Evolutionary conservation across 2,329 filamentous ascomycete species (phyloP).

Genomic region (Aspergillus pseudoviridinutans): DNA sequence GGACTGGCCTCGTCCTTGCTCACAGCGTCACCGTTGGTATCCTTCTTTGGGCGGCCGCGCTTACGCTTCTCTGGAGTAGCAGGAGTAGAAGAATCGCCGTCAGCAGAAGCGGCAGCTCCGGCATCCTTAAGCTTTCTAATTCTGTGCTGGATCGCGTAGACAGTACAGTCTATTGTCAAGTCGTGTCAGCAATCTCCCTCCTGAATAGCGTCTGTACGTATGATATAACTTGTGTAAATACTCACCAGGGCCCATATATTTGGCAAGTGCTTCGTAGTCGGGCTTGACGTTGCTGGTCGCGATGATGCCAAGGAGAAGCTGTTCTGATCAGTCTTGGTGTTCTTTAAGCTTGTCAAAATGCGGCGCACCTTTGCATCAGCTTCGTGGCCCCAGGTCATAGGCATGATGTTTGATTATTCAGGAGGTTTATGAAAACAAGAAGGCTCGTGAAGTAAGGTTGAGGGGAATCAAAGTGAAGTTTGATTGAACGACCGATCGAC

Average conservation of each 20-base stretch:
- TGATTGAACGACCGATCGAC: not conserved
- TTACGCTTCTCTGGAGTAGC: constrained; percentile 1
- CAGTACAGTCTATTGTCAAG: constrained; percentile 17
- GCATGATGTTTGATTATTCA: constrained; percentile 16
- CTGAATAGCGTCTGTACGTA: not conserved
- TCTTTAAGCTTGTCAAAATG: not conserved
- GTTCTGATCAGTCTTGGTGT: not conserved
- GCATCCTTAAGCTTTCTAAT: too few relatives aligned
- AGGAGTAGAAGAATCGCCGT: not conserved
- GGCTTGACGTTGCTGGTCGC: constrained; percentile 12
- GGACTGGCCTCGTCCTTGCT: not conserved
- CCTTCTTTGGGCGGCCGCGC: constrained; percentile 4
- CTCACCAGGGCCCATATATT: constrained; percentile 23
- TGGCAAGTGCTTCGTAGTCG: constrained; percentile 15
- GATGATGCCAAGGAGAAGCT: constrained; percentile 24
- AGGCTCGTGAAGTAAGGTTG: not conserved
- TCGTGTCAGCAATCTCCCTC: not conserved
- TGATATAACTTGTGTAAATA: not conserved
- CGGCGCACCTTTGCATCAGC: constrained; percentile 25
- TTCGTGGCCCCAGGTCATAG: constrained; percentile 25
- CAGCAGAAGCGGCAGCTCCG: too few relatives aligned
- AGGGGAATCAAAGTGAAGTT: not conserved
- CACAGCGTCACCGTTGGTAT: not conserved
- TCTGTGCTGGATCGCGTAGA: constrained; percentile 8
- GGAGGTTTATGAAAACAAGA: not conserved